Conservation (phyloP, 176 grass and related monocot species). For the Aegilops tauschii region DNA sequence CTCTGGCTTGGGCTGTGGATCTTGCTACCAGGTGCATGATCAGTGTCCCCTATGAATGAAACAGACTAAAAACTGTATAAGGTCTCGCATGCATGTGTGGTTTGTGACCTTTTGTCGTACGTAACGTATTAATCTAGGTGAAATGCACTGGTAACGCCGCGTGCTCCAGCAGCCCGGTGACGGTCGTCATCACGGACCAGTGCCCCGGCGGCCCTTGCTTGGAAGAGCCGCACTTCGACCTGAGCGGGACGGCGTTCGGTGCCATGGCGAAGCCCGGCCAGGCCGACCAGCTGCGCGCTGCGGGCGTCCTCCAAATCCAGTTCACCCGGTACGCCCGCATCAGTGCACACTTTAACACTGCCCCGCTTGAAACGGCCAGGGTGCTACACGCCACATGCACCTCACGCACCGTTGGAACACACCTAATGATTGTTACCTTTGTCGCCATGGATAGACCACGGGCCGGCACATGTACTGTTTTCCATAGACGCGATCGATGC, state of each 20-base stretch:
- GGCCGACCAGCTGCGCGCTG: constrained; percentile 55
- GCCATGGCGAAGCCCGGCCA: constrained; percentile 52
- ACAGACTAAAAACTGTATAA: too few relatives aligned
- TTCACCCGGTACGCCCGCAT: constrained; percentile 34
- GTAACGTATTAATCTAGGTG: constrained; percentile 21
- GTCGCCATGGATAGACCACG: neutral
- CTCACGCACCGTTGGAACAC: neutral
- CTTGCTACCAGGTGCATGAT: constrained; percentile 56
- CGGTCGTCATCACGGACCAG: constrained; percentile 55
- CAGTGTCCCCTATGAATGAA: too few relatives aligned
- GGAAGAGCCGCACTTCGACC: constrained; percentile 58
- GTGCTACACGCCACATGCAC: neutral
- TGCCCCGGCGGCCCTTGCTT: constrained; percentile 51
- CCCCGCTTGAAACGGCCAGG: neutral
- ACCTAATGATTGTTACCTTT: neutral
- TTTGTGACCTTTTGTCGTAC: neutral
- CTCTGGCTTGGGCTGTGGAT: constrained; percentile 58
- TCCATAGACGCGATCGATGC: neutral
- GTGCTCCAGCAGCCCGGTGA: constrained; percentile 55
- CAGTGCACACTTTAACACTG: neutral
- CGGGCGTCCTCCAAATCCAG: constrained; percentile 48
- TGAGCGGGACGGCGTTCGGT: constrained; percentile 71
- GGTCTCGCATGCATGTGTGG: neutral
- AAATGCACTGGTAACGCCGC: constrained; percentile 45
- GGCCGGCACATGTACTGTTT: constrained; percentile 7